Conservation (phyloP, 139 green algal genomes). For the Coccomyxa sp. region DNA sequence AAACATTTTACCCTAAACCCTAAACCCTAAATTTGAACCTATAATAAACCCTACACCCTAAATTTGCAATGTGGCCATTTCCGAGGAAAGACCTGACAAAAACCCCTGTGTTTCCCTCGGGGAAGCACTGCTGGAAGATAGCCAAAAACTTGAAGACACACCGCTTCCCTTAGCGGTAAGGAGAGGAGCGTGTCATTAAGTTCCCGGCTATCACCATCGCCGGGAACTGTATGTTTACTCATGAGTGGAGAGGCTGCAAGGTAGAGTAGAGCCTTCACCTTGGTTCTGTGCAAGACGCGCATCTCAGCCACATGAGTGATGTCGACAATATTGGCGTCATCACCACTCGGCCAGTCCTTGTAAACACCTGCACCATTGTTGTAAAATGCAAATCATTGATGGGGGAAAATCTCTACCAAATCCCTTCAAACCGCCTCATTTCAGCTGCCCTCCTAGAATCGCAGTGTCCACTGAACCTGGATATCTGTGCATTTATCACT, state of each 20-base stretch:
- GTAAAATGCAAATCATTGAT: neutral
- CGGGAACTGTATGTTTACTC: no score
- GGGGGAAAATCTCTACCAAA: neutral
- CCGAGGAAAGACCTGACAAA: no score
- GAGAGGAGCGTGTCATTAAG: no score
- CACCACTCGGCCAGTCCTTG: constrained; percentile 24
- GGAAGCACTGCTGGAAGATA: no score
- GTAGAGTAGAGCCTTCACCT: no score
- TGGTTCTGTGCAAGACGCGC: neutral
- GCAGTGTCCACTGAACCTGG: neutral
- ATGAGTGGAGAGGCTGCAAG: no score
- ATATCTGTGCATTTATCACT: neutral
- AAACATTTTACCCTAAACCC: no score
- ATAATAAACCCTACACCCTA: no score
- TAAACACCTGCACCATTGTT: constrained; percentile 40
- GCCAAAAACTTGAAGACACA: neutral
- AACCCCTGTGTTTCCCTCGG: no score
- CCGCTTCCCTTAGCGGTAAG: neutral
- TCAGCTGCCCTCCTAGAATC: neutral
- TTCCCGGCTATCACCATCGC: no score
- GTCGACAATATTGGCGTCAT: neutral
- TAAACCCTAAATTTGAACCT: no score
- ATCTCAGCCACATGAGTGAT: neutral
- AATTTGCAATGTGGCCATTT: no score
- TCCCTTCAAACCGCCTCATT: neutral